Evolutionary conservation across 2,329 filamentous ascomycete genomes (phyloP).

Genomic region (Nemania diffusa): DNA sequence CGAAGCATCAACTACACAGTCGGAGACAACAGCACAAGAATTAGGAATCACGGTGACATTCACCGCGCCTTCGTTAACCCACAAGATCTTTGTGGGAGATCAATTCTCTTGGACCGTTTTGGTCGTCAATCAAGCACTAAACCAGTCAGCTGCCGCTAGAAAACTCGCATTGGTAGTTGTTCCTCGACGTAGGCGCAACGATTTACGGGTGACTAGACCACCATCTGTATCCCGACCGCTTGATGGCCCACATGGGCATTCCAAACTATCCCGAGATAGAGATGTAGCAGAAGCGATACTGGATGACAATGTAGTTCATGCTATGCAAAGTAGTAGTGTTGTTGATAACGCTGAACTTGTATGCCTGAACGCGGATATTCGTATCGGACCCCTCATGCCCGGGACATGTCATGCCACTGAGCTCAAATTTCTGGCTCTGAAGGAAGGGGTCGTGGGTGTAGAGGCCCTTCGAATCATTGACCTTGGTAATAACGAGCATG

Average conservation of each 20-base stretch:
- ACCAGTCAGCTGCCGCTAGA: constrained; percentile 58
- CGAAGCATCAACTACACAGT: constrained; percentile 61
- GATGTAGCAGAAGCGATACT: constrained; percentile 72
- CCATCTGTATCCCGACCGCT: constrained; percentile 62
- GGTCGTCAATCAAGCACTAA: constrained; percentile 74
- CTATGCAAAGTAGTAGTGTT: constrained; percentile 73
- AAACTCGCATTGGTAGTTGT: constrained; percentile 77
- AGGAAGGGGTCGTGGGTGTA: constrained; percentile 73
- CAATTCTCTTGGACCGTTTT: constrained; percentile 79
- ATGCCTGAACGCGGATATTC: constrained; percentile 79
- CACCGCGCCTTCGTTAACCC: constrained; percentile 64
- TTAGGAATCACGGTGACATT: constrained; percentile 82
- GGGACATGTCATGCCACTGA: constrained; percentile 79
- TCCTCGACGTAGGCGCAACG: constrained; percentile 70
- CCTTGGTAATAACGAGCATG: constrained; percentile 77
- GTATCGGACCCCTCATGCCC: constrained; percentile 77
- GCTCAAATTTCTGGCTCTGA: constrained; percentile 75
- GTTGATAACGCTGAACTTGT: constrained; percentile 74
- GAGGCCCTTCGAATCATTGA: constrained; percentile 80
- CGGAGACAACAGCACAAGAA: constrained; percentile 63
- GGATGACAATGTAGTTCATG: constrained; percentile 77
- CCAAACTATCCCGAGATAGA: constrained; percentile 43
- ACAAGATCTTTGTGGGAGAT: constrained; percentile 67
- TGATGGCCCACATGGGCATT: constrained; percentile 35
- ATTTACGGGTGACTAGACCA: constrained; percentile 63